A percentile compares a stretch with the other conserved stretches of the same genome.
phyloP scores from a whole-genome alignment of 805 yeast genomes.

The Kodamaea kakaduensis region DNA sequence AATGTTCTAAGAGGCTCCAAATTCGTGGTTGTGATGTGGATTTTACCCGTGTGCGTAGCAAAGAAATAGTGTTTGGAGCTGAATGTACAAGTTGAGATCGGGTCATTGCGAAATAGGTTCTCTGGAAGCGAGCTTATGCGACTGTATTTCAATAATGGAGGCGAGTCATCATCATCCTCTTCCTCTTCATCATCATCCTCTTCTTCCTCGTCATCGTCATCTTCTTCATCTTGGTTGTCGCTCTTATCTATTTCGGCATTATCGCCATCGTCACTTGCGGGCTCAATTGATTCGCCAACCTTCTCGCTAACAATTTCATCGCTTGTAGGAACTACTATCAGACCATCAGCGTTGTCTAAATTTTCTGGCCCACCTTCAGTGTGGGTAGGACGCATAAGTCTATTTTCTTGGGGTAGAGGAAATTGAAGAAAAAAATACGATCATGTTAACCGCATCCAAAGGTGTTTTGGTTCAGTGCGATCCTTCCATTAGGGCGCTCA shows the following conservation, averaged over 20 bases:
- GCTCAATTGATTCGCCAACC: too few species aligned
- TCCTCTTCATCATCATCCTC: constrained; percentile 10
- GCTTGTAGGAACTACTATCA: too few species aligned
- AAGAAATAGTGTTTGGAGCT: constrained; percentile 62
- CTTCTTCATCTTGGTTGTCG: too few species aligned
- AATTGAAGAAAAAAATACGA: constrained; percentile 1
- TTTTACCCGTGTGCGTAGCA: constrained; percentile 86
- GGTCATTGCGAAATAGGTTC: constrained; percentile 49
- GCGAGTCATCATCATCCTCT: constrained; percentile 37
- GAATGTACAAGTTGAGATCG: constrained; percentile 67
- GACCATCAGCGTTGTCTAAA: too few species aligned
- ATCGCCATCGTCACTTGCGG: neutral
- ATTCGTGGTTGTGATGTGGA: constrained; percentile 63
- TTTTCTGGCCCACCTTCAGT: too few species aligned
- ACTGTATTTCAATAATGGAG: constrained; percentile 72
- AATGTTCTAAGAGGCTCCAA: constrained; percentile 64
- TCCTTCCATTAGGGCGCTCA: constrained; percentile 87
- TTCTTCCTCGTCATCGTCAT: constrained; percentile 4
- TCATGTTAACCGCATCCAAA: constrained; percentile 42
- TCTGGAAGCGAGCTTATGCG: constrained; percentile 38
- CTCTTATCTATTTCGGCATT: constrained; percentile 1
- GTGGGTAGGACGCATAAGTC: too few species aligned
- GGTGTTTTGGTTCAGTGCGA: constrained; percentile 58
- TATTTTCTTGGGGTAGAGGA: too few species aligned
- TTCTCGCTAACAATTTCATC: constrained; percentile 1